phyloP scores from a whole-genome alignment of 1,139 yeast genomes.

The Magnusiomyces suaveolens region DNA sequence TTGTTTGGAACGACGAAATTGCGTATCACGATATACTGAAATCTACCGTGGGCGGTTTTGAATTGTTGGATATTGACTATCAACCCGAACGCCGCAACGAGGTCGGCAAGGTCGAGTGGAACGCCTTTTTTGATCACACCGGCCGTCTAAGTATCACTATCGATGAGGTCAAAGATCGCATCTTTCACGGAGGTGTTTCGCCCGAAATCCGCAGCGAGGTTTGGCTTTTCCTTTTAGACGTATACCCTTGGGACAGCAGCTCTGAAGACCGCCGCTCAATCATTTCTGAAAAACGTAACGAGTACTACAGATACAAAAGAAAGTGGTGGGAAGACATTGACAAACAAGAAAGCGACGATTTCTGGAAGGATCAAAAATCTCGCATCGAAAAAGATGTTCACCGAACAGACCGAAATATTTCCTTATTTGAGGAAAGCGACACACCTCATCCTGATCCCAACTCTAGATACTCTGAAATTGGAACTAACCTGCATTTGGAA shows the following conservation, averaged over 20 bases:
- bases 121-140: slow-evolving; percentile 63
- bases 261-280: slow-evolving; percentile 55
- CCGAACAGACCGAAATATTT: slow-evolving; percentile 75
- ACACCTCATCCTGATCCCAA: slow-evolving; percentile 45
- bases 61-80: slow-evolving; percentile 46
- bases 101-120: slow-evolving; percentile 70
- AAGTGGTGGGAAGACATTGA: slow-evolving; percentile 59
- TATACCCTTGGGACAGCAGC: slow-evolving; percentile 84
- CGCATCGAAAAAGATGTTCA: slow-evolving; percentile 91
- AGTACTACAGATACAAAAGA: slow-evolving; percentile 57
- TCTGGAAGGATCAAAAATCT: slow-evolving; percentile 79
- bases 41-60: slow-evolving; percentile 58
- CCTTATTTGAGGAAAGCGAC: slow-evolving; percentile 49
- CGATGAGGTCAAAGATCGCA: slow-evolving; percentile 65
- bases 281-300: slow-evolving; percentile 46
- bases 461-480: slow-evolving; percentile 42
- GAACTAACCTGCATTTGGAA: slow-evolving; percentile 57
- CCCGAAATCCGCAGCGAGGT: slow-evolving; percentile 56
- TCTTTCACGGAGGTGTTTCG: slow-evolving; percentile 84
- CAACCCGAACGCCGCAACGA: slow-evolving; percentile 64
- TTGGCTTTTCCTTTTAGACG: slow-evolving; percentile 77
- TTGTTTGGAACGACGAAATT: slow-evolving; percentile 30
- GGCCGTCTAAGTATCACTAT: slow-evolving; percentile 69
- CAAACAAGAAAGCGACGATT: slow-evolving; percentile 50
- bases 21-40: slow-evolving; percentile 42